phyloP scores from a whole-genome alignment of 2,329 filamentous ascomycete species.

The Elsinoe fawcettii region DNA sequence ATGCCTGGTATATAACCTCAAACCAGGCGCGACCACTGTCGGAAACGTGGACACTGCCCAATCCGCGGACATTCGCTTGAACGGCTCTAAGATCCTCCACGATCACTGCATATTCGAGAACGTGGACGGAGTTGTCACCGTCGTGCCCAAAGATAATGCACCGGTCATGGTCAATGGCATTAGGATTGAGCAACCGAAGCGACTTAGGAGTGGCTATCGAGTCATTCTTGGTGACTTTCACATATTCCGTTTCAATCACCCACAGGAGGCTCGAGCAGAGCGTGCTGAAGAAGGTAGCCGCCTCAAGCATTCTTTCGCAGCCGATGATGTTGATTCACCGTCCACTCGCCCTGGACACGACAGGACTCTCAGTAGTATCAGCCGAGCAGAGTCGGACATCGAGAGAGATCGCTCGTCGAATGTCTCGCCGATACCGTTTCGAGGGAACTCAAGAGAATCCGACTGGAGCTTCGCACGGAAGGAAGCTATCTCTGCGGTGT shows the following conservation, averaged over 20 bases:
- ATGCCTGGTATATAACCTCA: conserved; percentile 95
- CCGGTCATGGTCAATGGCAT: conserved; percentile 97
- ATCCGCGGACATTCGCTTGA: conserved; percentile 82
- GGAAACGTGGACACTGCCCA: conserved; percentile 84
- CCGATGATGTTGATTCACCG: conserved; percentile 55
- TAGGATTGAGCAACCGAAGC: conserved; percentile 75
- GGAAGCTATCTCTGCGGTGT: conserved; percentile 84
- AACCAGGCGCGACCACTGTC: conserved; percentile 87
- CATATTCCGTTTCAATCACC: conserved; percentile 97
- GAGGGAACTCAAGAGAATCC: conserved; percentile 63
- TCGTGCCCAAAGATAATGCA: conserved; percentile 82
- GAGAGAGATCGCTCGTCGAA: conserved; percentile 64
- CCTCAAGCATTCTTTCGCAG: conserved; percentile 70
- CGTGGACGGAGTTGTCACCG: conserved; percentile 81
- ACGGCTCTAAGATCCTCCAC: conserved; percentile 84
- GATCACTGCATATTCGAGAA: conserved; percentile 96
- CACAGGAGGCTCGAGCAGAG: conserved; percentile 89
- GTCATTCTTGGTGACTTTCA: conserved; percentile 97
- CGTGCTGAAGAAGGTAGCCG: conserved; percentile 74
- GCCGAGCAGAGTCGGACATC: conserved; percentile 67
- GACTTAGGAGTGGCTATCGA: conserved; percentile 83
- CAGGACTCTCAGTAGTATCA: conserved; percentile 55
- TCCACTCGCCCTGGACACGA: conserved; percentile 57
- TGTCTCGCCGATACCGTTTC: conserved; percentile 63
- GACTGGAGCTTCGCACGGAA: conserved; percentile 92